Conservation (phyloP, 139 green algal genomes). For the Tetratostichococcus sp. region DNA sequence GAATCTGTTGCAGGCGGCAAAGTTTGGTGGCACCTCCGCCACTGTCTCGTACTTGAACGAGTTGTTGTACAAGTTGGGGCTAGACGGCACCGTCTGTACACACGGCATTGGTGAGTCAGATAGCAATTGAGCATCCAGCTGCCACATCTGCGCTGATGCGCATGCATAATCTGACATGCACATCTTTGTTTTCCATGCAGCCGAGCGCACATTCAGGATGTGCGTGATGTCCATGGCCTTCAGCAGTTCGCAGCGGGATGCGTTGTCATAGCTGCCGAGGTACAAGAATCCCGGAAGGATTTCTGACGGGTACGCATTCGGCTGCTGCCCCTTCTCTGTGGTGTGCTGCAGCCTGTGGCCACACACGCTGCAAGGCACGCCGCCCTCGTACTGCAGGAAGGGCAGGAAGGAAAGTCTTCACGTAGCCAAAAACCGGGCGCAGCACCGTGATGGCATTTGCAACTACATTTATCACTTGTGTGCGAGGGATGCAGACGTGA, state of each 20-base stretch:
- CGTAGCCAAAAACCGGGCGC: too few relatives aligned
- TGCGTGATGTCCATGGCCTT: conserved; percentile 75
- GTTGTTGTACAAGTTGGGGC: conserved; percentile 83
- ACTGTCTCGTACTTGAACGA: conserved; percentile 85
- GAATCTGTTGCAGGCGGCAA: conserved; percentile 13
- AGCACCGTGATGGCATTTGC: too few relatives aligned
- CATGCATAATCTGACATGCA: too few relatives aligned
- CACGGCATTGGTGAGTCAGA: not conserved
- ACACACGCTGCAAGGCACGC: conserved; percentile 74
- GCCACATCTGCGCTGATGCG: too few relatives aligned
- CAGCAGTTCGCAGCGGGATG: conserved; percentile 77
- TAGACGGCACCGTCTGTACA: conserved; percentile 77
- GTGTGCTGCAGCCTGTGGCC: conserved; percentile 60
- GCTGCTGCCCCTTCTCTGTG: not conserved
- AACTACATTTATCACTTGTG: too few relatives aligned
- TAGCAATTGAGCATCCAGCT: too few relatives aligned
- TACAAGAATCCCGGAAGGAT: conserved; percentile 81
- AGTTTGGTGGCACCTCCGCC: conserved; percentile 40
- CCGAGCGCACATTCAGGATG: conserved; percentile 80
- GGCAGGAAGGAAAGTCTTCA: not conserved
- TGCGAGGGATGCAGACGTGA: too few relatives aligned
- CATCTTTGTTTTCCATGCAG: too few relatives aligned
- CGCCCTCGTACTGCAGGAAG: conserved; percentile 61
- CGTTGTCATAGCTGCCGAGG: conserved; percentile 87
- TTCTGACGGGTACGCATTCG: conserved; percentile 57